Conservation (phyloP, 192 early-diverging fungal species). For the Coemansia sp. region DNA sequence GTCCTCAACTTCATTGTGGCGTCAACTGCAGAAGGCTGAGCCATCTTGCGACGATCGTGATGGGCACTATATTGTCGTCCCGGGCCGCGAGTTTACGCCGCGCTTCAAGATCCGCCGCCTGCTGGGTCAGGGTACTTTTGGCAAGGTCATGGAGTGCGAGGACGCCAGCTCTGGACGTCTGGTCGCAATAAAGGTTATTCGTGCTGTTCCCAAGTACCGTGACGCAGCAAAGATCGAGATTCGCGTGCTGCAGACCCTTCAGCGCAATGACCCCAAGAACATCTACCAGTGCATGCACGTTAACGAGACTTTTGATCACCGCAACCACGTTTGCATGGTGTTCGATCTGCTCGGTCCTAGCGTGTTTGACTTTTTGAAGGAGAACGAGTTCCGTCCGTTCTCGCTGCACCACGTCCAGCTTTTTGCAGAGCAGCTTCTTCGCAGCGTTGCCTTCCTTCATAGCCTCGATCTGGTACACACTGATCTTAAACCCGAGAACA, state of each 20-base stretch:
- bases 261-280: slow-evolving; percentile 77
- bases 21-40: slow-evolving; percentile 48
- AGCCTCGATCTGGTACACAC: slow-evolving; percentile 87
- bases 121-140: slow-evolving; percentile 97
- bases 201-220: slow-evolving; percentile 89
- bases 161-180: slow-evolving; percentile 59
- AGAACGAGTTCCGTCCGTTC: slow-evolving; percentile 86
- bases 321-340: slow-evolving; percentile 97
- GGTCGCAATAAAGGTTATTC: slow-evolving; percentile 92
- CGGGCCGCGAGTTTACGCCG: slow-evolving; percentile 67
- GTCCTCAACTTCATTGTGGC: slow-evolving; percentile 10
- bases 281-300: slow-evolving; percentile 85
- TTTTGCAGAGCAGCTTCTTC: slow-evolving; percentile 82
- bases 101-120: slow-evolving; percentile 83
- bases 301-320: slow-evolving; percentile 78
- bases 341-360: slow-evolving; percentile 87
- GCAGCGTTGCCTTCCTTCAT: slow-evolving; percentile 90
- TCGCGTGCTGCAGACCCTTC: slow-evolving; percentile 76
- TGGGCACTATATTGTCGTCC: slow-evolving; percentile 86
- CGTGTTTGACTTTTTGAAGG: slow-evolving; percentile 96
- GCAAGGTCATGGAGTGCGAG: slow-evolving; percentile 89
- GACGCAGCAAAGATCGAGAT: slow-evolving; percentile 92
- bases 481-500: slow-evolving; percentile 97
- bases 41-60: slow-evolving; percentile 81
- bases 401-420: slow-evolving; percentile 78